Conservation (phyloP, 768 basidiomycete species). For the Hortiboletus flavorubellus region DNA sequence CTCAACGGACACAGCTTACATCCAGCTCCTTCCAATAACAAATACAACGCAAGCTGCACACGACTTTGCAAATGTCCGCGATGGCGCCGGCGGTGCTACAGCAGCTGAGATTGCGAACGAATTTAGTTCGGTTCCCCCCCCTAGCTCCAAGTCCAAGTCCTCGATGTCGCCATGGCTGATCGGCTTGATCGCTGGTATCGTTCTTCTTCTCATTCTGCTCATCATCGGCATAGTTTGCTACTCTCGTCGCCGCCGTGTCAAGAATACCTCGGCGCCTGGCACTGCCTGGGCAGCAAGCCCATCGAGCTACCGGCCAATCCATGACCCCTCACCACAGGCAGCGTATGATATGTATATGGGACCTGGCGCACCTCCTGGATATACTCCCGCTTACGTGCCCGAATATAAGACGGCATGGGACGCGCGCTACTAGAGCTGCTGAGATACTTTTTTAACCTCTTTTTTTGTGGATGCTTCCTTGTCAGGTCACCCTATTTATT, state of each 20-base stretch:
- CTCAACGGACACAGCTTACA: conserved; percentile 45
- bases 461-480: not conserved
- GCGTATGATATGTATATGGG: conserved; percentile 28
- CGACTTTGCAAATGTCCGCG: conserved; percentile 15
- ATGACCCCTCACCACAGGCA: conserved; percentile 28
- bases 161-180: conserved; percentile 11
- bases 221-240: not conserved
- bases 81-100: not conserved
- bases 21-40: conserved; percentile 62
- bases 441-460: not conserved
- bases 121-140: conserved; percentile 36
- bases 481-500: not conserved
- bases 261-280: not conserved
- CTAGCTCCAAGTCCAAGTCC: conserved; percentile 26
- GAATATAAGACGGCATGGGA: conserved; percentile 28
- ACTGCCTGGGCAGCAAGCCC: conserved; percentile 4
- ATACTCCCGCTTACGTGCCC: conserved; percentile 11
- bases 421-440: conserved; percentile 11
- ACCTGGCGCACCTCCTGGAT: conserved; percentile 6
- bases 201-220: conserved; percentile 8
- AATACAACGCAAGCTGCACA: conserved; percentile 38
- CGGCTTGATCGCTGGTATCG: conserved; percentile 11
- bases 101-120: conserved; percentile 33
- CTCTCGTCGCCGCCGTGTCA: conserved; percentile 12
- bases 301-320: conserved; percentile 21